phyloP scores from a whole-genome alignment of 2,329 filamentous ascomycete genomes.

The Pseudogymnoascus sp. region DNA sequence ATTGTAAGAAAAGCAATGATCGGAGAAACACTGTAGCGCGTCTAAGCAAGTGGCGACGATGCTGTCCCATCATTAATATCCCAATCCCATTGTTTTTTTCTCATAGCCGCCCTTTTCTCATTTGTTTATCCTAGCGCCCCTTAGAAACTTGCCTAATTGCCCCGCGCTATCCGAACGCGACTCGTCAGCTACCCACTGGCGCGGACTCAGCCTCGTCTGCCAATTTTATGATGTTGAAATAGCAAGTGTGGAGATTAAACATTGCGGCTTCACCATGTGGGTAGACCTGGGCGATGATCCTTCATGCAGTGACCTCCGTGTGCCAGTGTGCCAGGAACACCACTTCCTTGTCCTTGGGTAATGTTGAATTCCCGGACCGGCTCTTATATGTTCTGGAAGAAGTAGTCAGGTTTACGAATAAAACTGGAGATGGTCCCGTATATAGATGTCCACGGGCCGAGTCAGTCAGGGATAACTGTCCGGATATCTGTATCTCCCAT shows the following conservation, averaged over 20 bases:
- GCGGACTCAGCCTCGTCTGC: neutral
- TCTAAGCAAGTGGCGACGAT: neutral
- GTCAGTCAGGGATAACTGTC: neutral
- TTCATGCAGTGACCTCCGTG: neutral
- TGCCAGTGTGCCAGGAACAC: neutral
- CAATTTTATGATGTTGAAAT: constrained; percentile 1
- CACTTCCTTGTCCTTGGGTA: neutral
- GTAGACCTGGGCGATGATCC: neutral
- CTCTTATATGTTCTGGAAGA: neutral
- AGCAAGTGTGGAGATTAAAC: neutral
- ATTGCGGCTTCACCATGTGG: neutral
- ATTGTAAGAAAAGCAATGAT: neutral
- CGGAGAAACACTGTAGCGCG: neutral
- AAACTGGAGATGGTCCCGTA: neutral
- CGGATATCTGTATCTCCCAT: neutral
- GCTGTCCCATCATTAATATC: neutral
- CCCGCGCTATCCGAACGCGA: neutral
- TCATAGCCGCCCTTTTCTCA: neutral
- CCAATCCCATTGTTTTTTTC: neutral
- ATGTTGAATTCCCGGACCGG: neutral
- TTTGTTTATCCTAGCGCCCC: neutral
- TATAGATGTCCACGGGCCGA: neutral
- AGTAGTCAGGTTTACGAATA: neutral
- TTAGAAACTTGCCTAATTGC: neutral
- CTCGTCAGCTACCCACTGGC: neutral